Evolutionary conservation across 164 flowering plant species (phyloP).

Genomic region (Stephania cephalantha): DNA sequence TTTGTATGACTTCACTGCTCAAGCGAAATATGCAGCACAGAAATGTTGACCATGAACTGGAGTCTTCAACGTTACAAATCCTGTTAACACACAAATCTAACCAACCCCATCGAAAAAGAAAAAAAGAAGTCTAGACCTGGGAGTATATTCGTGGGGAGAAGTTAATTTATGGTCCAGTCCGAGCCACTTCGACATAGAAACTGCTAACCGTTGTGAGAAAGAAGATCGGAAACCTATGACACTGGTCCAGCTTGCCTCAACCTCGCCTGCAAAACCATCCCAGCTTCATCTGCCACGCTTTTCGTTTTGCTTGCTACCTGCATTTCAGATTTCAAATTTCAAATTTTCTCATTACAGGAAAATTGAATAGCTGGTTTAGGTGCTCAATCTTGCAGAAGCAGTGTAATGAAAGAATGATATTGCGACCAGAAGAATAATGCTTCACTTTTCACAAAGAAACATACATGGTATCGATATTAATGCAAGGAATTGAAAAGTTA

Average conservation of each 20-base stretch:
- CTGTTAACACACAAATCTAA: not conserved
- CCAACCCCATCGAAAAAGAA: not conserved
- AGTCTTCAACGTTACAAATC: not conserved
- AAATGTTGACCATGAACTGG: not conserved
- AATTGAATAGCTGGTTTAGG: not conserved
- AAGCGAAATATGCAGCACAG: too few relatives aligned
- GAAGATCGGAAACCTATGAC: conserved; percentile 18
- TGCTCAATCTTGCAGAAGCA: too few relatives aligned
- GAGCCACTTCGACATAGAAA: not conserved
- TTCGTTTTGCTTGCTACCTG: conserved; percentile 78
- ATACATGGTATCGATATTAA: too few relatives aligned
- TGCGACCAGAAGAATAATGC: too few relatives aligned
- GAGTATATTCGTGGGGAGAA: not conserved
- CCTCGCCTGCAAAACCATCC: conserved; percentile 54
- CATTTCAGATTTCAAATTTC: conserved; percentile 7
- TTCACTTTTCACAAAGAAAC: too few relatives aligned
- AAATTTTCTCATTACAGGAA: not conserved
- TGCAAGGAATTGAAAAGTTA: too few relatives aligned
- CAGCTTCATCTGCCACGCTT: conserved; percentile 67
- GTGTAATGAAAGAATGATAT: not conserved
- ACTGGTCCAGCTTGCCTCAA: conserved; percentile 43
- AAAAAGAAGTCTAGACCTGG: not conserved
- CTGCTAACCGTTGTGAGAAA: not conserved
- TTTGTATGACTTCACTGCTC: not conserved
- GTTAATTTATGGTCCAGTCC: not conserved